A percentile compares a stretch with the other conserved stretches of the same genome.
phyloP scores from a whole-genome alignment of 306 rosid species.

The Gynostemma pentaphyllum region DNA sequence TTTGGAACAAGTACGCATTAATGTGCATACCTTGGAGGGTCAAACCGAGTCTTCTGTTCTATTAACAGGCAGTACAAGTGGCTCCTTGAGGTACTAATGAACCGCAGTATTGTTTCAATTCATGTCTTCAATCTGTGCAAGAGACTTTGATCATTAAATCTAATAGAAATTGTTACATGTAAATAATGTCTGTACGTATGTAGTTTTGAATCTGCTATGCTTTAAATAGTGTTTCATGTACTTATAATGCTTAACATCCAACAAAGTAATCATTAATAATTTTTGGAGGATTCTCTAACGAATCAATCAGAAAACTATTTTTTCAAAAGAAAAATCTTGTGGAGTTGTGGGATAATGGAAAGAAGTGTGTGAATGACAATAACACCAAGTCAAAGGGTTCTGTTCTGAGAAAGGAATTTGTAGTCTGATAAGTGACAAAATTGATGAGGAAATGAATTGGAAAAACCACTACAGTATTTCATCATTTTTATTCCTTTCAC shows the following conservation, averaged over 20 bases:
- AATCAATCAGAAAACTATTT: no score
- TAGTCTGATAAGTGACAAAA: no score
- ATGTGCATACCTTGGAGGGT: slow-evolving; percentile 53
- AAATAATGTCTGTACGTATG: not conserved
- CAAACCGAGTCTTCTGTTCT: slow-evolving; percentile 37
- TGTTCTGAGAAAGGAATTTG: no score
- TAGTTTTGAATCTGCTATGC: not conserved
- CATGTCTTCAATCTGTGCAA: not conserved
- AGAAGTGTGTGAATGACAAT: no score
- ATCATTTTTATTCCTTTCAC: no score
- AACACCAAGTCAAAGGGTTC: no score
- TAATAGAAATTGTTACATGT: not conserved
- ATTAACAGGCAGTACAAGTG: slow-evolving; percentile 42
- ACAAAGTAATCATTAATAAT: no score
- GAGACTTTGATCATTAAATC: not conserved
- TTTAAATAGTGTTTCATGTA: not conserved
- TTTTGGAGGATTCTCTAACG: no score
- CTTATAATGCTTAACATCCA: not conserved
- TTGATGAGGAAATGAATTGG: no score
- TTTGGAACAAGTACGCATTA: slow-evolving; percentile 43
- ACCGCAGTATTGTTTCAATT: not conserved
- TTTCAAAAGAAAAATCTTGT: no score
- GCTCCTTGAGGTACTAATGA: slow-evolving; percentile 48
- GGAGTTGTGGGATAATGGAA: no score
- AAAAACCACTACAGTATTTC: no score